These are phyloP conservation scores for Russula sp. DNA, from an alignment of 768 basidiomycete genomes.

Conservation along the genomic window DNA sequence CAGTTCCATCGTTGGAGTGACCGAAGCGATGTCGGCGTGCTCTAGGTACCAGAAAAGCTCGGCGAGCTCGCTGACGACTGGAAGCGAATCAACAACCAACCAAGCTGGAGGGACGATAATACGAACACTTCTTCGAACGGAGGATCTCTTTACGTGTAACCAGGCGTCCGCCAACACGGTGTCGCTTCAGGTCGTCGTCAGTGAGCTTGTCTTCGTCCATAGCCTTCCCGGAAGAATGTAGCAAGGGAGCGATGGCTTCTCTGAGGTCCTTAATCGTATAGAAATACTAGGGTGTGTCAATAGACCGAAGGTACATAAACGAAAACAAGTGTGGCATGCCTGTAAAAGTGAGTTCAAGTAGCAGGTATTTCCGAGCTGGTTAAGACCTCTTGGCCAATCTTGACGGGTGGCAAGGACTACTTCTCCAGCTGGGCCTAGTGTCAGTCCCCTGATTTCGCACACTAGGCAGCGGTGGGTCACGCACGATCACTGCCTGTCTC, in stretches of 20 bases:
- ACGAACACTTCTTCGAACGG: constrained; percentile 74
- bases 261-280: constrained; percentile 92
- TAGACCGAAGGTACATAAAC: background rate
- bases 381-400: constrained; percentile 79
- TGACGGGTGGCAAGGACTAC: constrained; percentile 43
- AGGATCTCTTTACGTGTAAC: constrained; percentile 77
- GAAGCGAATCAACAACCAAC: constrained; percentile 14
- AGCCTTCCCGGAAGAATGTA: constrained; percentile 46
- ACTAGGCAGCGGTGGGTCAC: constrained; percentile 30
- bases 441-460: background rate
- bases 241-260: constrained; percentile 60
- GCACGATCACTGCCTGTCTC: constrained; percentile 68
- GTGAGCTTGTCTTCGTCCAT: constrained; percentile 64
- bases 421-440: constrained; percentile 52
- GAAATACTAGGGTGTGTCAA: constrained; percentile 58
- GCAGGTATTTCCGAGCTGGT: constrained; percentile 86
- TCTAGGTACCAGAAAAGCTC: constrained; percentile 75
- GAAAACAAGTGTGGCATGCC: constrained; percentile 33
- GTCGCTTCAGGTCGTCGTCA: constrained; percentile 75
- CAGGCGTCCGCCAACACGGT: constrained; percentile 82
- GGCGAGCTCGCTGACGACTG: constrained; percentile 78
- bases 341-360: constrained; percentile 78
- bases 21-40: constrained; percentile 53
- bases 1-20: constrained; percentile 80
- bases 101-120: constrained; percentile 1